Evolutionary conservation across 306 rosid species (phyloP), one percentile per base, ranked within the genome.

Genomic region (Pterocarpus macrocarpus): DNA sequence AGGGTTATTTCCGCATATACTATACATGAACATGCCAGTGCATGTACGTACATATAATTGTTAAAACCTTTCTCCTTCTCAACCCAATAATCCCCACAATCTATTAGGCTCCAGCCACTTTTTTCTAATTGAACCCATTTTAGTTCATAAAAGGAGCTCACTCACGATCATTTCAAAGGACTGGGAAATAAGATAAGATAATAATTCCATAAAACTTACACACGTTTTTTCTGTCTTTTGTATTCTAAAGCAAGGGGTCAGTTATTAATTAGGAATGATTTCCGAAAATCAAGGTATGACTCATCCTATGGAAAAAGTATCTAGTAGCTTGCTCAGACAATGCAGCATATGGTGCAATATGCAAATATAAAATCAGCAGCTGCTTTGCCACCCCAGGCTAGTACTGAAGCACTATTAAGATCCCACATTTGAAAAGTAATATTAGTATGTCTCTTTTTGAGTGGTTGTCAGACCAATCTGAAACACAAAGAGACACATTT

Each of bases 391-490:
- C 35, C 34, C 41, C 57, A 57, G 22, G 16, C 55, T 53, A 69
- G 78, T 44, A 67, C 5, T 4, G 64, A 70, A 64, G 78, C 75
- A 84, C 77, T 75, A 53, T 71, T 71, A 49, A 13, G 58, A 49
- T 76, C 58, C 9, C 36, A 56, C 56, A 39, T 80, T 72, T 34
- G 3, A 64, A 71, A 62, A 81, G 14, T 39, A 57, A 36, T 44
- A 73, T 64, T 63, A 45, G 33, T 10, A 22, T 63, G 69, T 72
- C 28, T 71, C 76, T 66, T 39, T 70, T 64, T 79, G 82, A 68
- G 80, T 82, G 79, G 72, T 67, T 87, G 85, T 71, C 49, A 61
- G 45, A 79, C 81, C 77, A 67, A 76, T 72, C 2, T 61, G 79
- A 79, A 49, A 76, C 84, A 85, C 30, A 32, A 69, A 78, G 56